Evolutionary conservation across 495 filamentous ascomycete species (phyloP).

Genomic region (Xylaria grammica): DNA sequence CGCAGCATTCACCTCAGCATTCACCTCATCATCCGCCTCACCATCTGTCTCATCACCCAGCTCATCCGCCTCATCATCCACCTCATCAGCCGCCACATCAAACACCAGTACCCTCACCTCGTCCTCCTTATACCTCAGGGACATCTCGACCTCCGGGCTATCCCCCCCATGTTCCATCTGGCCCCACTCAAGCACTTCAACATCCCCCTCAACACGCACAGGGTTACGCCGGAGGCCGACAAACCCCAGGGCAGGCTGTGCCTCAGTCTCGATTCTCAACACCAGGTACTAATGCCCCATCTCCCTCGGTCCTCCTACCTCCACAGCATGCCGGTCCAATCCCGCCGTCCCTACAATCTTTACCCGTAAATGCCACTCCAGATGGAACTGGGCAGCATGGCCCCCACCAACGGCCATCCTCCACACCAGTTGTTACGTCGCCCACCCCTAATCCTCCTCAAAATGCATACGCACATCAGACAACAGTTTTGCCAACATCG

Average conservation of each 20-base stretch:
- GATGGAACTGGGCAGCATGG: conserved; percentile 36
- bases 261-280: conserved; percentile 26
- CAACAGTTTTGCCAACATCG: conserved; percentile 26
- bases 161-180: conserved; percentile 29
- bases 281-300: conserved; percentile 27
- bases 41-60: conserved; percentile 36
- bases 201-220: conserved; percentile 25
- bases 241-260: conserved; percentile 30
- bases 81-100: conserved; percentile 29
- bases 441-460: conserved; percentile 27
- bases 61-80: conserved; percentile 51
- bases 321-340: conserved; percentile 46
- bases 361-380: conserved; percentile 35
- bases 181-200: conserved; percentile 26
- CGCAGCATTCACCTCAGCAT: conserved; percentile 45
- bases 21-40: conserved; percentile 45
- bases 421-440: conserved; percentile 28
- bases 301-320: conserved; percentile 41
- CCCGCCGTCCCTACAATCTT: conserved; percentile 41
- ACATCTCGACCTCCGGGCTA: conserved; percentile 31
- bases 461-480: conserved; percentile 27
- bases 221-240: conserved; percentile 29
- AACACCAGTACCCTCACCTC: conserved; percentile 35
- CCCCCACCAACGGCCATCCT: conserved; percentile 30
- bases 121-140: conserved; percentile 31